phyloP scores from a whole-genome alignment of 169 alveolate genomes.

The Theileria orientalis region DNA sequence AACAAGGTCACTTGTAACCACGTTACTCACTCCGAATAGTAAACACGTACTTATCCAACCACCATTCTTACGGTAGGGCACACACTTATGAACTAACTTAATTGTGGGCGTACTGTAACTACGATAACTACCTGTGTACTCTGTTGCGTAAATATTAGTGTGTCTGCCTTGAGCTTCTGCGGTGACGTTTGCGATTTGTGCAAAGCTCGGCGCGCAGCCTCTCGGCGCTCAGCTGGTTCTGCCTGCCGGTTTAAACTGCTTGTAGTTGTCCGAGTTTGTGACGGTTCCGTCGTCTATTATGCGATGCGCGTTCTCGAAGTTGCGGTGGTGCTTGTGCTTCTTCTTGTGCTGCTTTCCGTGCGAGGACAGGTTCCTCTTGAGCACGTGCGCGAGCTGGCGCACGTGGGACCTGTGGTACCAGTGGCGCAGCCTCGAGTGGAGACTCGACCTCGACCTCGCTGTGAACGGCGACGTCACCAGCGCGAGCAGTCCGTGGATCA shows the following conservation, averaged over 20 bases:
- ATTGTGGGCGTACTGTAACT: too few species aligned
- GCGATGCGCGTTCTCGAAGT: not conserved
- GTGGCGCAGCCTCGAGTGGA: slow-evolving; percentile 1
- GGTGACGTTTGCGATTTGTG: too few species aligned
- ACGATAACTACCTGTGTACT: too few species aligned
- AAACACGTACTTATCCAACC: too few species aligned
- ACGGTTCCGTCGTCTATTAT: not conserved
- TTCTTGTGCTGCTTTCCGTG: not conserved
- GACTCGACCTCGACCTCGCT: not conserved
- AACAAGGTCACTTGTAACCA: too few species aligned
- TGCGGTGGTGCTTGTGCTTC: slow-evolving; percentile 9
- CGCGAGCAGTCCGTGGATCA: not conserved
- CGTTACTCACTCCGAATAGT: too few species aligned
- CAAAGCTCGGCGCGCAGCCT: too few species aligned
- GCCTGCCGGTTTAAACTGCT: not conserved
- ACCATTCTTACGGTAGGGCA: too few species aligned
- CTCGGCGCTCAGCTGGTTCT: too few species aligned
- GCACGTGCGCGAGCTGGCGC: not conserved
- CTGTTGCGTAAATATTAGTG: too few species aligned
- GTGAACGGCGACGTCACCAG: not conserved
- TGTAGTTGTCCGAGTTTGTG: not conserved
- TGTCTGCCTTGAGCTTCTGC: too few species aligned
- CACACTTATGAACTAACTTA: too few species aligned
- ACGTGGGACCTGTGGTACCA: slow-evolving; percentile 12
- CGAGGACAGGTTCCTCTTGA: not conserved